phyloP scores from a whole-genome alignment of 2,329 filamentous ascomycete species.

The Penicillium freii region DNA sequence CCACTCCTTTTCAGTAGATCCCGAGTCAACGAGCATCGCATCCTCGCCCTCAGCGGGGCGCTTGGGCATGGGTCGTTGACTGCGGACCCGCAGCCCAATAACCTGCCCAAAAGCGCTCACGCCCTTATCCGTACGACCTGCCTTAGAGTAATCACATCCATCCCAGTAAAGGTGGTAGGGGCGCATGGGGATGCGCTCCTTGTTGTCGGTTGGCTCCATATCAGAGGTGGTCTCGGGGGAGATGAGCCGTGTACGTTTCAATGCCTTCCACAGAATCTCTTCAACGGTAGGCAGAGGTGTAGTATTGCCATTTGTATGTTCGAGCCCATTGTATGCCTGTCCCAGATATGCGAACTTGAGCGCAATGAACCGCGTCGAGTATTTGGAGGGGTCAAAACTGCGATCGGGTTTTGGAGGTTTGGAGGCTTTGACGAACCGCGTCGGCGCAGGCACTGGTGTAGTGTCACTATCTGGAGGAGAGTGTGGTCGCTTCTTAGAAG shows the following conservation, averaged over 20 bases:
- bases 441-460: constrained; percentile 21
- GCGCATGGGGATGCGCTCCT: constrained; percentile 40
- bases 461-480: constrained; percentile 25
- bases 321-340: constrained; percentile 86
- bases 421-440: constrained; percentile 41
- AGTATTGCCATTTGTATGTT: constrained; percentile 71
- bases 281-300: constrained; percentile 79
- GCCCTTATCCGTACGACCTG: constrained; percentile 85
- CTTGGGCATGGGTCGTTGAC: constrained; percentile 61
- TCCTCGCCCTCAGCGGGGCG: constrained; percentile 17
- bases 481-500: constrained; percentile 17
- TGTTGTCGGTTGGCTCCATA: constrained; percentile 41
- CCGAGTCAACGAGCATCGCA: constrained; percentile 32
- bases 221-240: constrained; percentile 58
- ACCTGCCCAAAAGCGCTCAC: constrained; percentile 98
- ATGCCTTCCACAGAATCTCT: constrained; percentile 87
- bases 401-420: constrained; percentile 28
- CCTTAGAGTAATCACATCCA: constrained; percentile 88
- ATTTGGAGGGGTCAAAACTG: constrained; percentile 73
- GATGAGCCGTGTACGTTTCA: constrained; percentile 79
- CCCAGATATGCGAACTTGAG: constrained; percentile 93
- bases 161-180: constrained; percentile 67
- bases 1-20: constrained; percentile 46
- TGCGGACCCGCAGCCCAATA: constrained; percentile 77
- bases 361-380: constrained; percentile 79